Base-by-base conservation (phyloP, 2,329 filamentous ascomycete species). In the Hymenoscyphus linearis region DNA sequence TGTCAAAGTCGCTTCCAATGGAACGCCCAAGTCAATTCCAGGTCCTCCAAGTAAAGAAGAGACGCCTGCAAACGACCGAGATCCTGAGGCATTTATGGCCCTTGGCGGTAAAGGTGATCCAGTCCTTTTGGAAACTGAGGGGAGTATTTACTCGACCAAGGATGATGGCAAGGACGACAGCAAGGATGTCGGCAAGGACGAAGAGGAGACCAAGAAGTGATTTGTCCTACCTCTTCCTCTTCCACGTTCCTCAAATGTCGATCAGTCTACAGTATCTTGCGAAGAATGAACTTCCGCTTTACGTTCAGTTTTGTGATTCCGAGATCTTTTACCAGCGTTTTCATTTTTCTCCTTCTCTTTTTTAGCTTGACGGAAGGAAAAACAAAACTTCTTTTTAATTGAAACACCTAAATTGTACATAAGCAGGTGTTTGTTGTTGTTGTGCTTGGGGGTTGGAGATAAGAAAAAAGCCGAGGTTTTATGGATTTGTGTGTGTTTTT, bases 91-190 rank as follows among this genome's bases (percentile, higher is more conserved):
- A 69, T 98, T 97, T 68, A 87, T 91, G 74, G 84, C 87, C 64
- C 82, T 96, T 79, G 93, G 93, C 44, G 91, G 91, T 16, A 90
- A 89, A 69, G 93, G 92, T 4, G 93, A 98, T 70, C 85, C 91
- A 74, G 79, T 82, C 52, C 79, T 97, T 14, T 97, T 47, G n/a
- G 40, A 18, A 13, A 22, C 18, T 12, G 40, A 25, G 22, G 40
- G 22, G 9, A 47, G 40, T 47, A 10, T 47, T n/a, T 47, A 47
- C 40, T 25, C 18, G 1, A 22, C n/a, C 40, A 9, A 25, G 40
- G 40, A 47, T 10, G 40, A 18, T 18, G 10, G 6, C 10, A 25
- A 47, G 40, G 18, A 47, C n/a, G 40, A 18, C 18, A 4, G 3
- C 10, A 12, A 47, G 40, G 40, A 47, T n/a, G 22, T 12, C 40